Conservation (phyloP, 1,139 yeast species). For the Saccharomyces hybrid region DNA sequence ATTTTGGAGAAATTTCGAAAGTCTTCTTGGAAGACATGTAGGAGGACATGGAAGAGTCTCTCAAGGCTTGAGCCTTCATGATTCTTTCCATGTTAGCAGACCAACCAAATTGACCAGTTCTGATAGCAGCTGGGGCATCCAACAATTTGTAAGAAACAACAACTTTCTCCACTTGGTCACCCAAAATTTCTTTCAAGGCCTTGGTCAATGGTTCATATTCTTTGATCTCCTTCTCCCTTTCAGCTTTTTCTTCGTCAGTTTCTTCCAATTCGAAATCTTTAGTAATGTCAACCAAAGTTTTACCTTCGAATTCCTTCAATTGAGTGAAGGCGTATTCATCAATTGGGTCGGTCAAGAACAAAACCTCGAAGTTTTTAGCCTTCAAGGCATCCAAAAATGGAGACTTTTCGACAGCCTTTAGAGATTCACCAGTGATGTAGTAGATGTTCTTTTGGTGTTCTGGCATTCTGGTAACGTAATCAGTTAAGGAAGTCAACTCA, state of each 20-base stretch:
- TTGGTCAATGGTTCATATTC: slow-evolving; percentile 91
- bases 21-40: slow-evolving; percentile 99
- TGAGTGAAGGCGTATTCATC: slow-evolving; percentile 99
- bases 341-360: slow-evolving; percentile 97
- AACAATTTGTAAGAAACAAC: slow-evolving; percentile 95
- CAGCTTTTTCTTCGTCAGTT: slow-evolving; percentile 93
- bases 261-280: slow-evolving; percentile 99
- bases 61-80: slow-evolving; percentile 99
- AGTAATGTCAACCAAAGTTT: slow-evolving; percentile 96
- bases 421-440: slow-evolving; percentile 97
- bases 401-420: slow-evolving; percentile 96
- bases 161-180: slow-evolving; percentile 99
- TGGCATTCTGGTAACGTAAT: slow-evolving; percentile 98
- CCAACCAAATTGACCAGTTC: slow-evolving; percentile 99
- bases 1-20: slow-evolving; percentile 95
- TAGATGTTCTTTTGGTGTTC: slow-evolving; percentile 99
- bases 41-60: slow-evolving; percentile 97
- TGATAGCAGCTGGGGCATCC: slow-evolving; percentile 99
- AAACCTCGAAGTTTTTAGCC: slow-evolving; percentile 97
- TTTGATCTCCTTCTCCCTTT: slow-evolving; percentile 87
- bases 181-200: slow-evolving; percentile 93
- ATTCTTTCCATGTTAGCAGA: slow-evolving; percentile 99
- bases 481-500: slow-evolving; percentile 89
- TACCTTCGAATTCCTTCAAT: slow-evolving; percentile 98
- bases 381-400: slow-evolving; percentile 98